Evolutionary conservation across 768 basidiomycete species (phyloP).

Genomic region (Boletellus ananiceps): DNA sequence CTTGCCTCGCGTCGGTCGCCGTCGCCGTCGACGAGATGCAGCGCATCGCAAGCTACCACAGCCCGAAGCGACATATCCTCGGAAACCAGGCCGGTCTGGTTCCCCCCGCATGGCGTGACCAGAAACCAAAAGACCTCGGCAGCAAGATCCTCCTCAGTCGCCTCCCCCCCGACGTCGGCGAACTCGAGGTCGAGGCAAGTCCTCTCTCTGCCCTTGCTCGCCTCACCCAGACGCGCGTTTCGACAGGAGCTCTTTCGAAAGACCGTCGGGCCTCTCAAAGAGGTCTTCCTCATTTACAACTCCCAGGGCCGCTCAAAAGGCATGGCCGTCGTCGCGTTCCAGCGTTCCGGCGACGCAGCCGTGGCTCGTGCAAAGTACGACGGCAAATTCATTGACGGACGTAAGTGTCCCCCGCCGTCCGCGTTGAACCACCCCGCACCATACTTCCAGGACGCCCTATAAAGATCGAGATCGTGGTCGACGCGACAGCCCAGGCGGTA

Average conservation of each 20-base stretch:
- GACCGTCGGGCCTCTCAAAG: constrained; percentile 70
- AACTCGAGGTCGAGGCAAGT: constrained; percentile 63
- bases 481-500: constrained; percentile 31
- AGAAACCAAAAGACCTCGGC: constrained; percentile 39
- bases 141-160: constrained; percentile 67
- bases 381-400: constrained; percentile 70
- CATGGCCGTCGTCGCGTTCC: constrained; percentile 72
- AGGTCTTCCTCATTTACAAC: constrained; percentile 70
- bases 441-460: constrained; percentile 53
- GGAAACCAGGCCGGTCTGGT: constrained; percentile 54
- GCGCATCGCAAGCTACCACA: constrained; percentile 47
- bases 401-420: constrained; percentile 29
- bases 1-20: background rate
- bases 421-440: background rate
- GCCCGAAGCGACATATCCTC: constrained; percentile 50
- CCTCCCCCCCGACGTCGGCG: constrained; percentile 64
- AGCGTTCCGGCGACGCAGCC: constrained; percentile 57
- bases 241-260: constrained; percentile 70
- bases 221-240: constrained; percentile 5
- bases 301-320: constrained; percentile 72
- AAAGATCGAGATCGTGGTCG: constrained; percentile 58
- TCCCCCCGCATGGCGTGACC: constrained; percentile 58
- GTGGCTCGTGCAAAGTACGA: constrained; percentile 66
- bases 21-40: background rate
- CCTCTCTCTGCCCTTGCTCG: background rate